Evolutionary conservation across 75 land plant genomes (phyloP).

Genomic region (Picea sitchensis): DNA sequence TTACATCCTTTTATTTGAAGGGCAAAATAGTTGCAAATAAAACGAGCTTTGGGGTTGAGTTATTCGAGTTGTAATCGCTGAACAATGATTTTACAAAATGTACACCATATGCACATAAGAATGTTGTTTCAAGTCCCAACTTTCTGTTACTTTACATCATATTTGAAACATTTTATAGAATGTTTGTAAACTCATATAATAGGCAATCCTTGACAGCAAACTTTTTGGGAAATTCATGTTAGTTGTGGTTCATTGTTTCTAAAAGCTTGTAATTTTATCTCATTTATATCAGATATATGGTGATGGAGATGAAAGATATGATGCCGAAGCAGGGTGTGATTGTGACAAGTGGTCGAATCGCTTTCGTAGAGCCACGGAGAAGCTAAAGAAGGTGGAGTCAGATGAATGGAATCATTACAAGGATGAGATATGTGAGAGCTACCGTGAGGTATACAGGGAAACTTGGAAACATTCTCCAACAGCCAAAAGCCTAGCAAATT

Average conservation of each 20-base stretch:
- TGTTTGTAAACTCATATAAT: neutral
- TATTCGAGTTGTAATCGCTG: neutral
- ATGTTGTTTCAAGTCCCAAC: conserved; percentile 1
- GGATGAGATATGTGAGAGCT: conserved; percentile 35
- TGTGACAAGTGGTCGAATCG: conserved; percentile 39
- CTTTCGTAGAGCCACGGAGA: conserved; percentile 22
- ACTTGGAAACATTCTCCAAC: conserved; percentile 48
- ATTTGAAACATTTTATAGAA: neutral
- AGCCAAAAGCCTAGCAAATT: conserved; percentile 45
- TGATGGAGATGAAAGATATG: conserved; percentile 39
- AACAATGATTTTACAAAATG: neutral
- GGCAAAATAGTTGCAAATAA: neutral
- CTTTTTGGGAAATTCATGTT: neutral
- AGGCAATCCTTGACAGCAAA: neutral
- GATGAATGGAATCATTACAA: conserved; percentile 22
- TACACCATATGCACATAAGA: neutral
- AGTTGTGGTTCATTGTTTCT: conserved; percentile 2
- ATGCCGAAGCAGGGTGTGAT: conserved; percentile 29
- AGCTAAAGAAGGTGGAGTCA: conserved; percentile 11
- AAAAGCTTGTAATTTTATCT: conserved; percentile 3
- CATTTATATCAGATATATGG: conserved; percentile 35
- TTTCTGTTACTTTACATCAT: neutral
- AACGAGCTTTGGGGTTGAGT: neutral
- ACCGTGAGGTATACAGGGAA: conserved; percentile 50
- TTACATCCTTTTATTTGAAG: neutral